phyloP scores from a whole-genome alignment of 2,329 filamentous ascomycete species.

The Penicillium polonicum region DNA sequence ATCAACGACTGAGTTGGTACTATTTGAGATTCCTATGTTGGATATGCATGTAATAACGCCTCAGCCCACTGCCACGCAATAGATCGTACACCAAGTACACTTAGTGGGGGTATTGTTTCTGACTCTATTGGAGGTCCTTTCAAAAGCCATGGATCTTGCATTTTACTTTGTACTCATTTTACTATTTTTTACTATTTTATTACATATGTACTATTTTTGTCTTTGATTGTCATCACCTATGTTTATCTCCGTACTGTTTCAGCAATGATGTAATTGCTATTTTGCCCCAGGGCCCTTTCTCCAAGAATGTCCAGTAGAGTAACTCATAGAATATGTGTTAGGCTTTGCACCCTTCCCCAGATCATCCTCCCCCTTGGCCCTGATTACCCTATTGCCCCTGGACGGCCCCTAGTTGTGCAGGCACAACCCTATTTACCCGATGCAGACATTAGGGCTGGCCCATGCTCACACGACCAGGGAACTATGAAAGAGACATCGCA shows the following conservation, averaged over 20 bases:
- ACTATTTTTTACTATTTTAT: neutral
- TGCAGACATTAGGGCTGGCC: slow-evolving; percentile 25
- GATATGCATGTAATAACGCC: neutral
- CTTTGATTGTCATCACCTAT: neutral
- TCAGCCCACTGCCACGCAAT: neutral
- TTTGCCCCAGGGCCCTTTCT: neutral
- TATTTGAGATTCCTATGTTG: neutral
- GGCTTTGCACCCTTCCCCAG: slow-evolving; percentile 1
- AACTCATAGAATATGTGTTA: neutral
- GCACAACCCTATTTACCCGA: slow-evolving; percentile 26
- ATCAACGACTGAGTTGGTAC: neutral
- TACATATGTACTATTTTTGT: neutral
- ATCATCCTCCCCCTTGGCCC: neutral
- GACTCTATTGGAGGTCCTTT: neutral
- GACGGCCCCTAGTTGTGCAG: slow-evolving; percentile 6
- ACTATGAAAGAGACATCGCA: slow-evolving; percentile 14
- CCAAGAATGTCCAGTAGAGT: neutral
- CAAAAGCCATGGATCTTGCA: neutral
- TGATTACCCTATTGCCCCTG: neutral
- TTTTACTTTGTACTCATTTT: neutral
- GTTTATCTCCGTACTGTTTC: neutral
- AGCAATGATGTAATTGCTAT: slow-evolving; percentile 14
- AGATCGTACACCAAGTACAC: neutral
- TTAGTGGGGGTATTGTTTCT: neutral
- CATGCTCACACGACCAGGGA: slow-evolving; percentile 18